These are phyloP conservation scores for Staphylotrichum tortipilum DNA, from an alignment of 495 filamentous ascomycete genomes.

Conservation along the genomic window DNA sequence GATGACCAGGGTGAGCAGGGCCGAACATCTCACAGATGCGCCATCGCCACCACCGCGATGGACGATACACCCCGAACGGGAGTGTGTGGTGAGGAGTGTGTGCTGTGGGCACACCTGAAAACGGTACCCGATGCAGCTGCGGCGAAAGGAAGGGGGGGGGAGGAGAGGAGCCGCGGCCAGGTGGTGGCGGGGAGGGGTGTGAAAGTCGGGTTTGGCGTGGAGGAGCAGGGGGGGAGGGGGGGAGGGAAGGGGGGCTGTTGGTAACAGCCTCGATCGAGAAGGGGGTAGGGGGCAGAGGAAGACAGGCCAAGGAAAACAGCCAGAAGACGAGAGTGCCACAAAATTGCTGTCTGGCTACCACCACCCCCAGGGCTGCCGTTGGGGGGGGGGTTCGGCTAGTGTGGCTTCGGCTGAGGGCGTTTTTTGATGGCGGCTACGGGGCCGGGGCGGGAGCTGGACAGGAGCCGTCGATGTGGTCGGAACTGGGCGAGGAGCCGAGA, in stretches of 20 bases:
- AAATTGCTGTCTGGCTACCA: slow-evolving; percentile 15
- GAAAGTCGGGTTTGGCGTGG: slow-evolving; percentile 11
- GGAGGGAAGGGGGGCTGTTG: too few relatives aligned
- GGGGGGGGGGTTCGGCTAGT: neutral
- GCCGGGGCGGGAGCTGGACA: too few relatives aligned
- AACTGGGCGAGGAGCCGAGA: neutral
- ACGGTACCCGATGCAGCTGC: slow-evolving; percentile 29
- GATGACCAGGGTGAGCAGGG: too few relatives aligned
- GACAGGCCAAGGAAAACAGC: slow-evolving; percentile 4
- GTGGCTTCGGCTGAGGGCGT: neutral
- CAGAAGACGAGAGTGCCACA: slow-evolving; percentile 8
- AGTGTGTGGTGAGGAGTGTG: slow-evolving; percentile 13
- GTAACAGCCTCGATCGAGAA: too few relatives aligned
- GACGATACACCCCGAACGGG: slow-evolving; percentile 9
- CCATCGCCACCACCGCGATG: slow-evolving; percentile 23
- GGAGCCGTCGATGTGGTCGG: neutral
- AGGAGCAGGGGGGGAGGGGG: neutral
- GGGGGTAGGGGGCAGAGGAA: too few relatives aligned
- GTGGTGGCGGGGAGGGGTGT: slow-evolving; percentile 10
- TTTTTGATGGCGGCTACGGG: neutral
- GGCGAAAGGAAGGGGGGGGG: too few relatives aligned
- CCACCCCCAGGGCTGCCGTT: slow-evolving; percentile 10
- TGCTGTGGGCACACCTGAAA: slow-evolving; percentile 26
- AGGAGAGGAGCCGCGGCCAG: slow-evolving; percentile 16
- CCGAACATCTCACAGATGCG: slow-evolving; percentile 22